These are phyloP conservation scores for Neurospora sp. DNA, from an alignment of 495 filamentous ascomycete genomes.

Conservation along the genomic window DNA sequence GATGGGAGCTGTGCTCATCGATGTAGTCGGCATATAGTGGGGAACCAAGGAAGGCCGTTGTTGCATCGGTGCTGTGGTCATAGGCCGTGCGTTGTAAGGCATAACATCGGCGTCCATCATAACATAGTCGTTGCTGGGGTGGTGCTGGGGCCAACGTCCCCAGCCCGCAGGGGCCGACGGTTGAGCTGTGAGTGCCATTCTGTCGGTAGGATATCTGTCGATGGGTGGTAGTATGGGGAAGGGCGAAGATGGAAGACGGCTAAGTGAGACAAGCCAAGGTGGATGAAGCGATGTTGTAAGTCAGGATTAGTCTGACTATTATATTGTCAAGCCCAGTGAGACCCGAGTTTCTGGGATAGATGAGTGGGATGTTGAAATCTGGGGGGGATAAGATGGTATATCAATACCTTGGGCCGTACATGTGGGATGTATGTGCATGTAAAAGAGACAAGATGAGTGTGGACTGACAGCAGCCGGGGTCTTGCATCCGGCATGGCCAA, in stretches of 20 bases:
- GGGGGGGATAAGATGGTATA: slow-evolving; percentile 11
- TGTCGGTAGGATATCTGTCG: slow-evolving; percentile 7
- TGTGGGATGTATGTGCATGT: background rate
- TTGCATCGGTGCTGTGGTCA: slow-evolving; percentile 18
- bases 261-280: background rate
- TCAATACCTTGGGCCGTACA: slow-evolving; percentile 12
- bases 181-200: slow-evolving; percentile 31
- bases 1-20: slow-evolving; percentile 27
- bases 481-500: slow-evolving; percentile 16
- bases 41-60: slow-evolving; percentile 17
- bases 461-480: slow-evolving; percentile 4
- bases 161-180: slow-evolving; percentile 23
- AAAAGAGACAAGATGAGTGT: background rate
- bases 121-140: slow-evolving; percentile 22
- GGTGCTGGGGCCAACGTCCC: slow-evolving; percentile 34
- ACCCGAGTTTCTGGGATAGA: slow-evolving; percentile 1
- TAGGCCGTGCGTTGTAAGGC: slow-evolving; percentile 23
- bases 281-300: background rate
- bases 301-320: background rate
- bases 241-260: background rate
- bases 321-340: background rate
- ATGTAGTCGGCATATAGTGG: slow-evolving; percentile 25
- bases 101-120: slow-evolving; percentile 29
- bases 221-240: background rate
- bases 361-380: slow-evolving; percentile 2